Conservation (phyloP, 2,329 filamentous ascomycete genomes). For the Diaporthe sp. region DNA sequence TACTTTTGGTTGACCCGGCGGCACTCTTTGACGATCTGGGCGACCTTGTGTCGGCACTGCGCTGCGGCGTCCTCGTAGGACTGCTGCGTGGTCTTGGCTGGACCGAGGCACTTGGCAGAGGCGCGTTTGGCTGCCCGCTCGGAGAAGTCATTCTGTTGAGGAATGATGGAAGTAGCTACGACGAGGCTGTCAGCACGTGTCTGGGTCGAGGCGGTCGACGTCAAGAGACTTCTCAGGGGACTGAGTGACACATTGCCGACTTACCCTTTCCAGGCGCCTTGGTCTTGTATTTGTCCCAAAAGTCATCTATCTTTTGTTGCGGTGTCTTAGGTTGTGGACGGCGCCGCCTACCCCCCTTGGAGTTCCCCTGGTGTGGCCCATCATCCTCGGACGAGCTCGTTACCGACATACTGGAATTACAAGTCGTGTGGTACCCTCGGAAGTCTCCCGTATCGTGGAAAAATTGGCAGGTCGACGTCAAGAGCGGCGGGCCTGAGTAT, state of each 20-base stretch:
- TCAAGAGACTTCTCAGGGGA: background rate
- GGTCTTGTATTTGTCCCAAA: slow-evolving; percentile 79
- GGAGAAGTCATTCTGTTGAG: slow-evolving; percentile 72
- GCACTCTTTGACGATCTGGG: slow-evolving; percentile 74
- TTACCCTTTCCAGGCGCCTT: slow-evolving; percentile 78
- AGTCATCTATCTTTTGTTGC: slow-evolving; percentile 77
- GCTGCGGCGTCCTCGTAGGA: slow-evolving; percentile 80
- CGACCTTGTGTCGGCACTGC: slow-evolving; percentile 75
- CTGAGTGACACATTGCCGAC: slow-evolving; percentile 8
- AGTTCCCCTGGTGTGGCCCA: background rate
- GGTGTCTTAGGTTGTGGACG: slow-evolving; percentile 66
- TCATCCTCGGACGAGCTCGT: slow-evolving; percentile 20
- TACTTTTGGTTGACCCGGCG: slow-evolving; percentile 87
- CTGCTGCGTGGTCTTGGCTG: slow-evolving; percentile 68
- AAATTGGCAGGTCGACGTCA: background rate
- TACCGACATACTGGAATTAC: slow-evolving; percentile 29
- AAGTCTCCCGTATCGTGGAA: background rate
- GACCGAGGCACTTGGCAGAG: slow-evolving; percentile 64
- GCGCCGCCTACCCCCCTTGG: slow-evolving; percentile 10
- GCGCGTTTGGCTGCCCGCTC: slow-evolving; percentile 69
- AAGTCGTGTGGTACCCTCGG: background rate
- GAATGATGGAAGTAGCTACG: slow-evolving; percentile 75
- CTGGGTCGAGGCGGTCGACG: background rate
- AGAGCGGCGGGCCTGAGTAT: background rate
- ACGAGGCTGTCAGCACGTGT: slow-evolving; percentile 36